phyloP scores from a whole-genome alignment of 169 alveolate species.

The Hepatocystis sp. region DNA sequence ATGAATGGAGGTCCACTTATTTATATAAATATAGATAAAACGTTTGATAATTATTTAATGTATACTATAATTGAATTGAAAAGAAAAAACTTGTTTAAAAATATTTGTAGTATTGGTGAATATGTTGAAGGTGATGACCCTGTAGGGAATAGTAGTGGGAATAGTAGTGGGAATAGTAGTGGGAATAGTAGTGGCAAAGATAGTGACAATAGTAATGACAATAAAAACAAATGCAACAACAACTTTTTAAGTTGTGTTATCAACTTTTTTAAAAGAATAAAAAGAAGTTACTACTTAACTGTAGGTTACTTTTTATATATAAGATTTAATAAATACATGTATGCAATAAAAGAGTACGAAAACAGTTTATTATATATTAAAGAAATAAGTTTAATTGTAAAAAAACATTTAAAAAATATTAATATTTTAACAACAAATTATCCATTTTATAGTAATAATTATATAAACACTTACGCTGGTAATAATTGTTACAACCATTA shows the following conservation, averaged over 20 bases:
- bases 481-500: constrained; percentile 68
- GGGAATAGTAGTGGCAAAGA: not conserved
- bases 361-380: constrained; percentile 36
- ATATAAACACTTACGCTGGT: constrained; percentile 70
- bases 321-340: constrained; percentile 46
- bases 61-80: constrained; percentile 49
- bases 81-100: constrained; percentile 19
- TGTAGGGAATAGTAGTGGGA: not conserved
- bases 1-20: constrained; percentile 63
- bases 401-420: constrained; percentile 47
- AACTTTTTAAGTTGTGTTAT: constrained; percentile 21
- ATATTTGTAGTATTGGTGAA: constrained; percentile 18
- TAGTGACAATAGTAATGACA: not conserved
- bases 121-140: constrained; percentile 3
- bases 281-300: constrained; percentile 64
- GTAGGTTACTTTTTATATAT: constrained; percentile 34
- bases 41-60: constrained; percentile 72
- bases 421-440: constrained; percentile 70
- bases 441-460: constrained; percentile 36
- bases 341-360: constrained; percentile 48
- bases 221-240: no score
- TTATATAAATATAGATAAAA: constrained; percentile 61
- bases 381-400: constrained; percentile 33
- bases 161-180: not conserved
- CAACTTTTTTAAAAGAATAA: constrained; percentile 26